These are phyloP conservation scores for Rhodotorula kratochvilovae DNA, from an alignment of 768 basidiomycete genomes.

Conservation along the genomic window DNA sequence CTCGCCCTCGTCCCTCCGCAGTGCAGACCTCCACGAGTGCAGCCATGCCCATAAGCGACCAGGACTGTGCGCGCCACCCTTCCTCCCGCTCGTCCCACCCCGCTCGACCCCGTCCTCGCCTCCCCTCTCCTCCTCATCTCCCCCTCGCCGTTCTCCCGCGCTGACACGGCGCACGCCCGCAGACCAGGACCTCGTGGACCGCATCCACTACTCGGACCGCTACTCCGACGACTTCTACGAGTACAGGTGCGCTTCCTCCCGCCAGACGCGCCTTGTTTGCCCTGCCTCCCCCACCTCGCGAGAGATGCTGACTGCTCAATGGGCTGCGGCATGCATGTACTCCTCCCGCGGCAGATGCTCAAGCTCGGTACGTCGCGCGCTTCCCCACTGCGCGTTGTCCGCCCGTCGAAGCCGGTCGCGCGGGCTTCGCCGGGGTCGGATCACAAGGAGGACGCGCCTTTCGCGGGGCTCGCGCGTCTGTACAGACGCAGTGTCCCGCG, in stretches of 20 bases:
- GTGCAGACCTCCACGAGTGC: no score
- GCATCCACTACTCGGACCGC: slow-evolving; percentile 49
- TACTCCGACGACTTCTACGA: slow-evolving; percentile 89
- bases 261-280: background rate
- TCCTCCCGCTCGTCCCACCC: background rate
- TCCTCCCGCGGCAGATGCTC: slow-evolving; percentile 88
- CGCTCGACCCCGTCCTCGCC: no score
- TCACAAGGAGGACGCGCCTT: no score
- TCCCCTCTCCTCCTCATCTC: background rate
- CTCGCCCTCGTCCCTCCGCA: background rate
- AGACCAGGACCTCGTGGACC: slow-evolving; percentile 34
- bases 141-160: background rate
- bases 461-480: no score
- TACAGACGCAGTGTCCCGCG: no score
- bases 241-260: slow-evolving; percentile 54
- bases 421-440: no score
- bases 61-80: background rate
- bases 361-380: slow-evolving; percentile 56
- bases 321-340: slow-evolving; percentile 66
- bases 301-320: background rate
- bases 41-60: background rate
- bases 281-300: no score
- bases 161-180: background rate
- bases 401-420: no score
- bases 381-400: no score